These are phyloP conservation scores for Yamadazyma tumulicola DNA, from an alignment of 805 yeast genomes.

Conservation along the genomic window DNA sequence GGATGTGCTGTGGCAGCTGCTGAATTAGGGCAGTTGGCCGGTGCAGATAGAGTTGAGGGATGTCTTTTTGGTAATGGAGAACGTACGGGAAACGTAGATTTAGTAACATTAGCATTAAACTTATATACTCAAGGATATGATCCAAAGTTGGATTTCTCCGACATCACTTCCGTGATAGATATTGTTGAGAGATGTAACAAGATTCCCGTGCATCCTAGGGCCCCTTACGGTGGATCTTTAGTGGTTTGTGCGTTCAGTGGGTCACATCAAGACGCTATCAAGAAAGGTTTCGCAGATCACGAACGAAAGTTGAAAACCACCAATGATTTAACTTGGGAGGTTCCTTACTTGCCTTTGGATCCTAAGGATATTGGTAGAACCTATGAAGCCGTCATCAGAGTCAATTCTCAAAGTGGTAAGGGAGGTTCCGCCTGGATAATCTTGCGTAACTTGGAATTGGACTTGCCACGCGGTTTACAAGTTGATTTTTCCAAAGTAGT, in stretches of 20 bases:
- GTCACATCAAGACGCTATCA: slow-evolving; percentile 86
- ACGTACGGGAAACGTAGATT: slow-evolving; percentile 83
- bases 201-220: slow-evolving; percentile 73
- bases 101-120: slow-evolving; percentile 74
- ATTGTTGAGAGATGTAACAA: slow-evolving; percentile 77
- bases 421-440: slow-evolving; percentile 91
- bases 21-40: slow-evolving; percentile 76
- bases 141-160: slow-evolving; percentile 70
- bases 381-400: slow-evolving; percentile 90
- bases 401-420: slow-evolving; percentile 83
- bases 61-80: slow-evolving; percentile 85
- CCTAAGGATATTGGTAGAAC: slow-evolving; percentile 83
- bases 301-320: slow-evolving; percentile 34
- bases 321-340: slow-evolving; percentile 51
- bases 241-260: slow-evolving; percentile 84
- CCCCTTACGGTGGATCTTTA: slow-evolving; percentile 80
- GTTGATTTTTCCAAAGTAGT: slow-evolving; percentile 70
- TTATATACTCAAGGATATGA: slow-evolving; percentile 75
- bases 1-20: slow-evolving; percentile 91
- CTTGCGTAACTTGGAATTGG: slow-evolving; percentile 69
- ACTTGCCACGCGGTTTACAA: slow-evolving; percentile 78
- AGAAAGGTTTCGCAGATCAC: slow-evolving; percentile 66
- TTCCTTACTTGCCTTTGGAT: slow-evolving; percentile 82
- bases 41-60: slow-evolving; percentile 87
- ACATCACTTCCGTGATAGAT: slow-evolving; percentile 62